Evolutionary conservation across 176 grass and related monocot species (phyloP), one percentile per base, ranked within the genome.

Genomic region (Dendrocalamus sinicus): DNA sequence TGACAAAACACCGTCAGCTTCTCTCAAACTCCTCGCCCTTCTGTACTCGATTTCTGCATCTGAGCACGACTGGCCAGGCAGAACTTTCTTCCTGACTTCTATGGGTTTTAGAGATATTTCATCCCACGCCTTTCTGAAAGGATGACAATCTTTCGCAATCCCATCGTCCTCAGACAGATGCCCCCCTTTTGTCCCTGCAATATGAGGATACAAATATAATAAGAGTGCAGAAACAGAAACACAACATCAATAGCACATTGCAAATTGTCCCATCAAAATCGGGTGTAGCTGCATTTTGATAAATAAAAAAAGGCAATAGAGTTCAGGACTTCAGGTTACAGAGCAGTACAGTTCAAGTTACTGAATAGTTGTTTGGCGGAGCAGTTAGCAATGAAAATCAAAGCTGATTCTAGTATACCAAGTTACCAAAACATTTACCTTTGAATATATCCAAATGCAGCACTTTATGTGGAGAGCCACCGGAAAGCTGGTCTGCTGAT

Each of bases 1-100:
- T 0, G 96, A 86, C 47, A 94, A 39, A 79, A 88, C 73, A 6
- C 78, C 76, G 9, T 92, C 92, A 50, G 90, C 82, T 91, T 99
- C 96, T 92, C 96, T 94, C 84, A 99, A 85, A 76, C 96, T 99
- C 94, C 94, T 99, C 35, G 93, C 90, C 70, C 96, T 91, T 88
- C 94, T 92, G 82, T 90, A 99, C 64, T 99, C 96, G 7, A 99
- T 88, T 67, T 99, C 96, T 41, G 94, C 96, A 78, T 99, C 96
- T 72, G 96, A 99, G 79, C 90, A 96, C 9, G 94, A 91, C 66
- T 96, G 83, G 7, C 90, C 82, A 23, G 88, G 89, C 22, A 50
- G 83, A 72, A 62, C 75, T 90, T 91, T 94, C 87, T 88, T 98
- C 87, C 89, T 92, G 1, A 83, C 74, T 60, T 92, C 92, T 84